Percentiles rank a stretch among this genome's conserved stretches.
Conservation (phyloP, 306 rosid species). For the Cicer pinnatifidum region DNA sequence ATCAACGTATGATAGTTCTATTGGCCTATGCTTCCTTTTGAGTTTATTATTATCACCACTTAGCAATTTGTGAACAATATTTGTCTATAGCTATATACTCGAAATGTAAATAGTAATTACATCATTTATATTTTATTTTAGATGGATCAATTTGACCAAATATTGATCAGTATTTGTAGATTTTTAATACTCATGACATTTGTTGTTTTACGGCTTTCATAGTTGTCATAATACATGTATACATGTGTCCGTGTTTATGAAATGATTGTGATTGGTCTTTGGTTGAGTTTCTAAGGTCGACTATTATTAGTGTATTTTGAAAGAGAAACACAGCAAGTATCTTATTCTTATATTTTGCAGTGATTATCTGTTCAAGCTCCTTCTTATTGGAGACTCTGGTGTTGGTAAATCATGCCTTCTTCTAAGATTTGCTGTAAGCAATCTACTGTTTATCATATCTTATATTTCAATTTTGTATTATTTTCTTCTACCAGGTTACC, state of each 20-base stretch:
- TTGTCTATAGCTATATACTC: not conserved
- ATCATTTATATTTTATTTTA: not conserved
- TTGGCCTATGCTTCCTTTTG: not conserved
- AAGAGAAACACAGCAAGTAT: slow-evolving; percentile 39
- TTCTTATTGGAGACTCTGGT: slow-evolving; percentile 97
- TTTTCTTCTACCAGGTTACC: slow-evolving; percentile 8
- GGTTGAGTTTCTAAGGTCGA: not conserved
- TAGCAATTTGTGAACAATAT: not conserved
- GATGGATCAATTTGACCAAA: not conserved
- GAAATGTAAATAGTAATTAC: not conserved
- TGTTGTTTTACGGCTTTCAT: not conserved
- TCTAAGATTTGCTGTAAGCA: slow-evolving; percentile 98
- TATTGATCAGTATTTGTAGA: not conserved
- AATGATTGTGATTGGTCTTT: slow-evolving; percentile 22
- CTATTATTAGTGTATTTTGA: slow-evolving; percentile 6
- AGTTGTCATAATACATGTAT: not conserved
- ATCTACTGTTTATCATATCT: not conserved
- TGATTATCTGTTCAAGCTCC: slow-evolving; percentile 97
- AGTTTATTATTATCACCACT: not conserved
- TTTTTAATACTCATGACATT: not conserved
- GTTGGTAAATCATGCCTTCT: slow-evolving; percentile 98
- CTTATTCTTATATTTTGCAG: slow-evolving; percentile 49
- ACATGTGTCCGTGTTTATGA: not conserved
- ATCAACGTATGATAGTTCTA: not conserved
- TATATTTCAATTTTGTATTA: not conserved